These are phyloP conservation scores for Tulasnella sp. DNA, from an alignment of 768 basidiomycete genomes.

Conservation along the genomic window DNA sequence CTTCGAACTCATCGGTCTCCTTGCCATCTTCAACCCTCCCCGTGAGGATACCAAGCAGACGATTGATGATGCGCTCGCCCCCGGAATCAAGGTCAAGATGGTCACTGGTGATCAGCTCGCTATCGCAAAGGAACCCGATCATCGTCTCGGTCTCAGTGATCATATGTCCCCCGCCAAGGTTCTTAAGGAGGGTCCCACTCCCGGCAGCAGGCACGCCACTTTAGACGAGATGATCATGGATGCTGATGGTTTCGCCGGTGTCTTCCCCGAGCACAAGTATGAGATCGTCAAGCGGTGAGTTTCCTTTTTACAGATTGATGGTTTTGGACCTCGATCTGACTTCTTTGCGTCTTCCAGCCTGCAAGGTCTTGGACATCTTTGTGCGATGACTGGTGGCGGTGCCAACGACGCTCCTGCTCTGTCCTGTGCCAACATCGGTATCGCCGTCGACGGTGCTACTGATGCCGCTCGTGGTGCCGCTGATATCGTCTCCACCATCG, in stretches of 20 bases:
- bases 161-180: slow-evolving; percentile 99
- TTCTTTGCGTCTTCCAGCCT: slow-evolving; percentile 36
- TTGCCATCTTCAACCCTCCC: slow-evolving; percentile 96
- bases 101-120: slow-evolving; percentile 99
- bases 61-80: slow-evolving; percentile 89
- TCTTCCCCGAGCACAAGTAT: slow-evolving; percentile 99
- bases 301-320: background rate
- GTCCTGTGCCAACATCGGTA: slow-evolving; percentile 98
- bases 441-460: slow-evolving; percentile 97
- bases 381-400: slow-evolving; percentile 99
- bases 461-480: slow-evolving; percentile 98
- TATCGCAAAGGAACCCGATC: slow-evolving; percentile 98
- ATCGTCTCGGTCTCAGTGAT: slow-evolving; percentile 94
- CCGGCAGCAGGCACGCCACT: slow-evolving; percentile 67
- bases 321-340: background rate
- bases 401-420: slow-evolving; percentile 97
- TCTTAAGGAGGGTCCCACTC: slow-evolving; percentile 90
- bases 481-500: slow-evolving; percentile 96
- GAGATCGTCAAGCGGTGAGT: slow-evolving; percentile 80
- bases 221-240: slow-evolving; percentile 99
- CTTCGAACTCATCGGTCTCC: slow-evolving; percentile 93
- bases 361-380: slow-evolving; percentile 88
- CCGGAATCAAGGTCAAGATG: slow-evolving; percentile 99
- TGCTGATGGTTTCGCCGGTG: slow-evolving; percentile 97
- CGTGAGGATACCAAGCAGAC: slow-evolving; percentile 98